Conservation (phyloP, 1,284 basidiomycete species). For the Gomphus bonarii region DNA sequence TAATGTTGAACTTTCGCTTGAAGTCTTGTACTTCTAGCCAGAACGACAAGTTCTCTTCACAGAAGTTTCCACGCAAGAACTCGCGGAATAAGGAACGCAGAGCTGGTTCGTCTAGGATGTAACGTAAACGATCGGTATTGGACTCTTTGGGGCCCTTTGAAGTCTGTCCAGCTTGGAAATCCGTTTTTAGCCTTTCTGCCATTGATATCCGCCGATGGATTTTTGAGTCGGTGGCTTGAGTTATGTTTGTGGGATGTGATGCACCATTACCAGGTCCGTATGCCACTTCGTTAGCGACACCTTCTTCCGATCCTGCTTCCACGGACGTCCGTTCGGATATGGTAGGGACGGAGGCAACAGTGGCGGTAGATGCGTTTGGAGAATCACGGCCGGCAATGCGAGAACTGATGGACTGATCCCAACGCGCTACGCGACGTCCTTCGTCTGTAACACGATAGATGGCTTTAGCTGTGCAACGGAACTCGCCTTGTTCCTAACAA, state of each 20-base stretch:
- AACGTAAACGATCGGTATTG: constrained; percentile 83
- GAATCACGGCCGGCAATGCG: constrained; percentile 34
- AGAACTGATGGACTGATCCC: constrained; percentile 39
- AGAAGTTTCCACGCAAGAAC: constrained; percentile 89
- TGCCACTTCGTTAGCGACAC: constrained; percentile 23
- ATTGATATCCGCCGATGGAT: constrained; percentile 72
- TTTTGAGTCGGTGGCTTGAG: constrained; percentile 38
- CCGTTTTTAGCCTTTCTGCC: constrained; percentile 61
- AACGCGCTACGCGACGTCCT: constrained; percentile 75
- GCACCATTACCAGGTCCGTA: constrained; percentile 19
- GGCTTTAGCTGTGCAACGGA: constrained; percentile 89
- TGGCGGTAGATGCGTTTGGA: constrained; percentile 54
- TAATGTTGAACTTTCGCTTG: constrained; percentile 91
- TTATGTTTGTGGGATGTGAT: constrained; percentile 27
- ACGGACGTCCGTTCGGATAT: constrained; percentile 29
- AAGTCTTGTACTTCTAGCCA: constrained; percentile 98
- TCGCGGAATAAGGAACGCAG: constrained; percentile 88
- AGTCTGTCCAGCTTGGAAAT: constrained; percentile 44
- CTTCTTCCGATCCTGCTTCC: constrained; percentile 29
- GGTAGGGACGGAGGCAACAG: constrained; percentile 27
- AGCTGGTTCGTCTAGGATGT: constrained; percentile 90
- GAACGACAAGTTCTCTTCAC: constrained; percentile 96
- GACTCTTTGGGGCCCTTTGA: constrained; percentile 59
- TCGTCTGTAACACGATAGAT: constrained; percentile 92
- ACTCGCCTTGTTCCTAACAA: constrained; percentile 78